Evolutionary conservation across 177 flowering plant species (phyloP).

Genomic region (Tripterygium wilfordii): DNA sequence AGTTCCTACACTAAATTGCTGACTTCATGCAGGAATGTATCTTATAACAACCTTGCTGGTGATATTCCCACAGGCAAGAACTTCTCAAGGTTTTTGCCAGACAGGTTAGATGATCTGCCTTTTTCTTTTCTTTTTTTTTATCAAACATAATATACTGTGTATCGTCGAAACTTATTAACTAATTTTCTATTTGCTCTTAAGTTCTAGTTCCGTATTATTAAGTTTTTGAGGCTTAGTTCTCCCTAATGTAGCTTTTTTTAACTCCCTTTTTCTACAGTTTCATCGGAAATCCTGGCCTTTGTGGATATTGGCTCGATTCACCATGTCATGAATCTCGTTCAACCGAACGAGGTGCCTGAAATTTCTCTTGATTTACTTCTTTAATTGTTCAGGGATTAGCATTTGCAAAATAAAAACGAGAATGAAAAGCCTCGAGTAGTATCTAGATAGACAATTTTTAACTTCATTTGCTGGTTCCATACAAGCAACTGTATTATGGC

Average conservation of each 20-base stretch:
- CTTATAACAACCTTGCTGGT: slow-evolving; percentile 79
- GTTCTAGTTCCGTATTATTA: too few relatives aligned
- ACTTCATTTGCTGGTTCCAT: too few relatives aligned
- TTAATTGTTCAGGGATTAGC: neutral
- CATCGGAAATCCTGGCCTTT: slow-evolving; percentile 76
- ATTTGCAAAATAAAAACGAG: too few relatives aligned
- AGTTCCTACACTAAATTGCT: too few relatives aligned
- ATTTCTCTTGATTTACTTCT: neutral
- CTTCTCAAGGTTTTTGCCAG: slow-evolving; percentile 79
- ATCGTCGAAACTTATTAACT: too few relatives aligned
- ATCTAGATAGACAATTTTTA: too few relatives aligned
- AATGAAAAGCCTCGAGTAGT: too few relatives aligned
- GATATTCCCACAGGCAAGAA: slow-evolving; percentile 76
- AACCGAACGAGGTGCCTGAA: slow-evolving; percentile 56
- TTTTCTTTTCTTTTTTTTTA: neutral
- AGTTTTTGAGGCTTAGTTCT: neutral
- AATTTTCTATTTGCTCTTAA: too few relatives aligned
- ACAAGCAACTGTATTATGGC: too few relatives aligned
- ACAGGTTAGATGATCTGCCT: slow-evolving; percentile 40
- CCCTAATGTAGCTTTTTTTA: neutral
- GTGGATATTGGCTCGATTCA: slow-evolving; percentile 75
- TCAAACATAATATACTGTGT: too few relatives aligned
- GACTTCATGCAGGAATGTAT: slow-evolving; percentile 61
- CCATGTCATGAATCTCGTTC: slow-evolving; percentile 55
- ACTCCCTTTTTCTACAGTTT: slow-evolving; percentile 61